Evolutionary conservation across 2,329 filamentous ascomycete species (phyloP), one percentile per base, ranked within the genome.

Genomic region (Fusarium sulawesiense): DNA sequence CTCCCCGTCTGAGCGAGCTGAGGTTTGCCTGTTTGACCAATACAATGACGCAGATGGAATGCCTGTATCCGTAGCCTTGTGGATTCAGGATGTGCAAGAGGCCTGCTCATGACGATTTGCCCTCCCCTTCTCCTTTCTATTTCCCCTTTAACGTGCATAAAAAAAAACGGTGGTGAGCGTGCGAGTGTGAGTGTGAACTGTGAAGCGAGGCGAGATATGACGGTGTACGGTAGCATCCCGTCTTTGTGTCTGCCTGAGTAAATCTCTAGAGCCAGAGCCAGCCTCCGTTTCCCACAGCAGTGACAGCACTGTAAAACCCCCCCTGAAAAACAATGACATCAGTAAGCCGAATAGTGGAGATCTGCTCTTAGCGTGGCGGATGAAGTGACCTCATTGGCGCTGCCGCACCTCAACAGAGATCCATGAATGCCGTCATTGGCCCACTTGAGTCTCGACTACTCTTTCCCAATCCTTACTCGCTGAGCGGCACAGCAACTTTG

Each of bases 321-420:
- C 49, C 23, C 25, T 50, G 56, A 18, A 48, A 41, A 50, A 7
- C 37, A 55, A 60, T 75, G 73, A 75, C 73, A 75, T 75, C 73
- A 75, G 70, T 50, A 70, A 47, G 18, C 23, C 20, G 13, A 10
- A 21, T 10, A 42, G 37, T 53, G 49, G 23, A 7, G 47, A 45
- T 51, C 46, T 45, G 34, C 44, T 55, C 25, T 56, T 57, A 60
- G 56, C 48, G 68, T 60, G 66, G 71, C 59, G 54, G 66, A 30
- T 32, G 40, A 49, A 16, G 71, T 75, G 73, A 75, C 71, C 65
- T 75, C 73, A 75, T 67, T 72, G 68, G 71, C 67, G 69, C 62
- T 45, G 32, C 51, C 29, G 27, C 42, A 40, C 46, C 41, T 23
- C n/a, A 32, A 11, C 6, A 30, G 57, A 60, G 50, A 25, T 27